Evolutionary conservation across 2,329 filamentous ascomycete genomes (phyloP).

Genomic region (Paraphoma chrysanthemicola): DNA sequence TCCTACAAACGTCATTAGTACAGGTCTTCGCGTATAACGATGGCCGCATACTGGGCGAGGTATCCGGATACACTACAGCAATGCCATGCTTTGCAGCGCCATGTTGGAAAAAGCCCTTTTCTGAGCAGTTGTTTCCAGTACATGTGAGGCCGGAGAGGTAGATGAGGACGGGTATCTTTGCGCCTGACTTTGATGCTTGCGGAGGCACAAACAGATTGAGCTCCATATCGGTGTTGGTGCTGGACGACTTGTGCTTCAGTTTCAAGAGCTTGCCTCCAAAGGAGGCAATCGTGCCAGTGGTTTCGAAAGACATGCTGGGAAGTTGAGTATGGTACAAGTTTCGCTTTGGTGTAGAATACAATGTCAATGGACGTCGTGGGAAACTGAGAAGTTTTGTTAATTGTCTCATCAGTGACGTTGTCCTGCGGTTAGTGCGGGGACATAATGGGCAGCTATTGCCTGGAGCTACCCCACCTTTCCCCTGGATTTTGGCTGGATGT

Average conservation of each 20-base stretch:
- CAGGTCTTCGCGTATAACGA: not conserved
- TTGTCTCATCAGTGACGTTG: slow-evolving; percentile 41
- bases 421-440: slow-evolving; percentile 39
- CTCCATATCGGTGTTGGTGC: slow-evolving; percentile 86
- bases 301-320: slow-evolving; percentile 73
- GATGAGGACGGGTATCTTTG: slow-evolving; percentile 83
- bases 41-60: slow-evolving; percentile 74
- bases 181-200: slow-evolving; percentile 62
- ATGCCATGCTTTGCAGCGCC: slow-evolving; percentile 80
- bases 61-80: slow-evolving; percentile 95
- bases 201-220: slow-evolving; percentile 92
- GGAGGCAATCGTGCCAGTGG: slow-evolving; percentile 84
- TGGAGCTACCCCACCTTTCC: slow-evolving; percentile 37
- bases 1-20: slow-evolving; percentile 53
- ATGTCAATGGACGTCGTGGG: slow-evolving; percentile 16
- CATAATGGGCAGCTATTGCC: slow-evolving; percentile 27
- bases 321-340: slow-evolving; percentile 19
- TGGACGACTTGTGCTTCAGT: slow-evolving; percentile 81
- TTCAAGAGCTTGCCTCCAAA: slow-evolving; percentile 96
- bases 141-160: slow-evolving; percentile 96
- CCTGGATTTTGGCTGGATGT: slow-evolving; percentile 31
- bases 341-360: slow-evolving; percentile 14
- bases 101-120: slow-evolving; percentile 89
- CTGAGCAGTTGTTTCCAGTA: slow-evolving; percentile 80
- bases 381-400: slow-evolving; percentile 30